Base-by-base conservation (phyloP, 2,329 filamentous ascomycete genomes). In the Cercospora sp. region DNA sequence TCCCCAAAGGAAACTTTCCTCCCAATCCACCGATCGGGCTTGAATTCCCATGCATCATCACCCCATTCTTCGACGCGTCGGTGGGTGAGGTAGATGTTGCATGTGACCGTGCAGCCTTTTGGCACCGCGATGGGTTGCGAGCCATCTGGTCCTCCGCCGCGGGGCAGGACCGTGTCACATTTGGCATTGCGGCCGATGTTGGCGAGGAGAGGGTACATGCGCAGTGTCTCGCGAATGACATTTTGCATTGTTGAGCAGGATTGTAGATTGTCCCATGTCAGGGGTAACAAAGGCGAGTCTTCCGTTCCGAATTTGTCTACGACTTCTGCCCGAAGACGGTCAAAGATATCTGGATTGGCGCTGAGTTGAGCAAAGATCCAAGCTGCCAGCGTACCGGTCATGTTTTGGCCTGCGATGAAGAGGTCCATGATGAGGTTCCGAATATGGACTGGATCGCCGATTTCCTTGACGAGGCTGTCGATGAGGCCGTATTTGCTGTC, bases 351-450 rank as follows among this genome's bases (percentile, higher is more conserved):
- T 1, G 72, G 75, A 21, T 74, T 69, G 6, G 70, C 73, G 4
- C 74, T 73, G 3, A 79, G 65, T 30, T 73, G 70, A 49, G 75
- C 80, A 63, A 81, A 72, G 32, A 80, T 55, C 71, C 79, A 73
- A 53, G 70, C 76, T n/a, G 87, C 75, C 9, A 84, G 80, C 58
- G 81, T 81, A 0, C 85, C 86, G 0, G 85, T 88, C 0, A 86
- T 88, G 71, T 89, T 87, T 16, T 86, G 80, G 1, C 86, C 87
- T 0, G 85, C 87, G 0, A 87, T 71, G 57, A 83, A 72, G 18
- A 83, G 77, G 68, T 83, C 83, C 72, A 83, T 77, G 7, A 83
- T 74, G 63, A 83, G 79, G 57, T 80, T 77, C 3, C 81, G 76
- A 9, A 83, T 75, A 21, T 78, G 68, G 66, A 76, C 75, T 53